Base-by-base conservation (phyloP, 106 monocot genomes). In the Ottelia alismoides region DNA sequence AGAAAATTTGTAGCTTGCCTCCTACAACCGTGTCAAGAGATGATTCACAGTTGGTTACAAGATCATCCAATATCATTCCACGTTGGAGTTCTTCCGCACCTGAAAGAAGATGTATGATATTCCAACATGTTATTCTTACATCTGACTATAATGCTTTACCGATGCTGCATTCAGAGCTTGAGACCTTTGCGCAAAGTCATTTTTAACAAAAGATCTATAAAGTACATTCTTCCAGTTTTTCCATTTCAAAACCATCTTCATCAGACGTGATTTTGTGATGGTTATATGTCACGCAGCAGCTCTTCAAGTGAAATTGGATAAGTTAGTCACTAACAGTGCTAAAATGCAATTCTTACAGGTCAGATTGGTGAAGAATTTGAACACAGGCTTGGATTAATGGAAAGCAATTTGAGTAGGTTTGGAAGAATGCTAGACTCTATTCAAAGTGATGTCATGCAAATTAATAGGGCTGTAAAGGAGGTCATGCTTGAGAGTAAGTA, bases 371-470 rank as follows among this genome's bases (percentile, higher is more conserved):
- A 99, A 60, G 83, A 90, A 60, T 54, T 91, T 64, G 90, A 91
- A 45, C 78, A 58, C 65, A 86, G 67, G 69, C 47, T 90, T 65
- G 73, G 75, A 50, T 67, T 68, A 3, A 66, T 82, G 61, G 90
- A 90, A 65, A 67, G 57, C 49, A 79, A 76, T 43, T 12, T 99
- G 65, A 80, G 49, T 67, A 99, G 75, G 66, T 23, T 85, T 45
- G 75, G 81, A 29, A 90, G 79, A 62, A 68, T 83, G 21, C 44
- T 99, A 44, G 85, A 83, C 49, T 69, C 74, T 46, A 70, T 86
- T 52, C 98, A 90, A 57, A 64, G 55, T 65, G 90, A 99, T 61
- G 72, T 86, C 1, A 77, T 90, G 69, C 90, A 90, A 73, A 59
- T 83, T 52, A 82, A 80, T 54, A 82, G 76, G 78, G 60, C 74